These are phyloP conservation scores for Chalara sp. DNA, from an alignment of 2,329 filamentous ascomycete genomes.

Conservation along the genomic window DNA sequence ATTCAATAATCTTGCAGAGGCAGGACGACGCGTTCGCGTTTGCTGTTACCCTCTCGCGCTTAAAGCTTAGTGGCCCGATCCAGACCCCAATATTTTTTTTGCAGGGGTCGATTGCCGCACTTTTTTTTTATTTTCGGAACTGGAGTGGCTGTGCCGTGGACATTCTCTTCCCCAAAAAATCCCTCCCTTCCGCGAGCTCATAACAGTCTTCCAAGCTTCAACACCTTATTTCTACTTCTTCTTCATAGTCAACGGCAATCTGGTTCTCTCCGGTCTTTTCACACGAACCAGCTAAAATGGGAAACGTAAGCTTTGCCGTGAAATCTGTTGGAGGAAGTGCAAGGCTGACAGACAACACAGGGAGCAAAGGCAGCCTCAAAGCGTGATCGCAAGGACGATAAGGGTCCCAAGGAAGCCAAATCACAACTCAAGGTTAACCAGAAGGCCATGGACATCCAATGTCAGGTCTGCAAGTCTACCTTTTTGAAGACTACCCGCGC, in stretches of 20 bases:
- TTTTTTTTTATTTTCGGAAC: too few species aligned
- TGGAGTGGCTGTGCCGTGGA: too few species aligned
- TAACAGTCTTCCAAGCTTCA: too few species aligned
- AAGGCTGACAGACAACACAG: constrained; percentile 26
- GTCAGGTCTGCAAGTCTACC: constrained; percentile 68
- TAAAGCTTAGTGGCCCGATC: neutral
- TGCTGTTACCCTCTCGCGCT: too few species aligned
- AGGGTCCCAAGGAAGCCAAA: constrained; percentile 47
- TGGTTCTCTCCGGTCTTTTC: too few species aligned
- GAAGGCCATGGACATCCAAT: constrained; percentile 70
- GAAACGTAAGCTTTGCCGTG: constrained; percentile 17
- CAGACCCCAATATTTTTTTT: neutral
- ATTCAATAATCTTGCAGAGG: too few species aligned
- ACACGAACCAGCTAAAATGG: constrained; percentile 14
- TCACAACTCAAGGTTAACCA: constrained; percentile 67
- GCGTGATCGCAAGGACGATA: constrained; percentile 64
- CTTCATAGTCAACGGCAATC: too few species aligned
- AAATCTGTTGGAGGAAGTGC: neutral
- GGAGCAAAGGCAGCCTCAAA: constrained; percentile 64
- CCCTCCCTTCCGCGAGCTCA: too few species aligned
- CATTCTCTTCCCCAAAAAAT: too few species aligned
- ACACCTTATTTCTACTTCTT: too few species aligned
- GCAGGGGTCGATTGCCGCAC: too few species aligned
- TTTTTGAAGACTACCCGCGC: constrained; percentile 73
- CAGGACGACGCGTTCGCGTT: too few species aligned